A percentile compares a stretch with the other conserved stretches of the same genome.
phyloP scores from a whole-genome alignment of 345 rosid species.

The Eucalyptus sp. region DNA sequence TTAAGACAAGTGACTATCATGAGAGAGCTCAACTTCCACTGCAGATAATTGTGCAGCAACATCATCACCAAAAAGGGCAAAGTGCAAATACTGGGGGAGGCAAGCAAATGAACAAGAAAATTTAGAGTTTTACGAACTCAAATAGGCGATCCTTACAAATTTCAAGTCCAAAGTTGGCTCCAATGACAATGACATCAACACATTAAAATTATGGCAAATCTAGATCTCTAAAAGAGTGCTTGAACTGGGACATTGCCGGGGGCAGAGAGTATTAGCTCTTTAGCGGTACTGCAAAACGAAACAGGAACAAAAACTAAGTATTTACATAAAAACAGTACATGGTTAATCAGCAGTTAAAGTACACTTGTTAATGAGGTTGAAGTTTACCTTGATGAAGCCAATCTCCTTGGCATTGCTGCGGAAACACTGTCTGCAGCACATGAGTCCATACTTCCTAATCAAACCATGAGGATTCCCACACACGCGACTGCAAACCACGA shows the following conservation, averaged over 20 bases:
- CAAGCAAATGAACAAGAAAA: background rate
- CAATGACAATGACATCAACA: background rate
- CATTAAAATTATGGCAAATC: background rate
- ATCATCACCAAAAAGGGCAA: background rate
- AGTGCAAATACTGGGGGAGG: background rate
- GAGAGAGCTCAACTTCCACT: background rate
- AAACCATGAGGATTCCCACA: constrained; percentile 26
- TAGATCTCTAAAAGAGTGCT: background rate
- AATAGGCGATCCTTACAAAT: background rate
- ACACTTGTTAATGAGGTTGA: background rate
- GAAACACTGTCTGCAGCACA: constrained; percentile 34
- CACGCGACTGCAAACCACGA: constrained; percentile 7
- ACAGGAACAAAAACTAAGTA: background rate
- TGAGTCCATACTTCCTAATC: constrained; percentile 28
- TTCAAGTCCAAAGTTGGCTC: background rate
- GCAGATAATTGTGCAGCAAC: background rate
- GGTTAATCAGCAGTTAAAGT: background rate
- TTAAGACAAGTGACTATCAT: background rate
- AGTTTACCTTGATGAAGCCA: constrained; percentile 45
- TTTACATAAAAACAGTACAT: background rate
- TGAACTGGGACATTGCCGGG: background rate
- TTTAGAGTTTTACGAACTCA: background rate
- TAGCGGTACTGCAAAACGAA: constrained; percentile 9
- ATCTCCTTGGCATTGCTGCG: constrained; percentile 25
- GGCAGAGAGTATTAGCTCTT: background rate